Percentiles rank a stretch among this genome's conserved stretches.
These are phyloP conservation scores for Chrysoporthe puriensis DNA, from an alignment of 2,329 filamentous ascomycete genomes.

Conservation along the genomic window DNA sequence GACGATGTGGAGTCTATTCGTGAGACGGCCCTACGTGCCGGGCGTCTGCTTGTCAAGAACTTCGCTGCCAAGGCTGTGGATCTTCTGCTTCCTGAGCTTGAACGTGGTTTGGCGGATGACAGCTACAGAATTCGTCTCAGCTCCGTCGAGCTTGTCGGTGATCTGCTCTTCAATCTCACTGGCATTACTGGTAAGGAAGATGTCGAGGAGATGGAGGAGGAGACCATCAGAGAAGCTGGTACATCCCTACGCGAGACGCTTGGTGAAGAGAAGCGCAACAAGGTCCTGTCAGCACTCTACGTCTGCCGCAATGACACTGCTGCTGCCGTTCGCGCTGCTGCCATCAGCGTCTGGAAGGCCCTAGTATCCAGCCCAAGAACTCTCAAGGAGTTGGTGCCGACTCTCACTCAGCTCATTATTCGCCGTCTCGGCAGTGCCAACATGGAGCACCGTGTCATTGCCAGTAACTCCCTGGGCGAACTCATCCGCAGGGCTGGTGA, in stretches of 20 bases:
- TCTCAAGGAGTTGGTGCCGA: slow-evolving; percentile 93
- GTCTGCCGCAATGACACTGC: slow-evolving; percentile 98
- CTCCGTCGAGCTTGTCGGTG: slow-evolving; percentile 95
- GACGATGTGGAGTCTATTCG: slow-evolving; percentile 96
- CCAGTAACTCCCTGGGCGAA: slow-evolving; percentile 93
- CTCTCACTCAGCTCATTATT: slow-evolving; percentile 92
- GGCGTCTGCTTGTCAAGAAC: slow-evolving; percentile 95
- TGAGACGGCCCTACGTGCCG: slow-evolving; percentile 92
- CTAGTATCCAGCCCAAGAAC: slow-evolving; percentile 89
- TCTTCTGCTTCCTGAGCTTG: slow-evolving; percentile 88
- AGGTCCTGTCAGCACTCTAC: slow-evolving; percentile 94
- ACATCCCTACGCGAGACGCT: slow-evolving; percentile 93
- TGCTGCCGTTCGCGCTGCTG: slow-evolving; percentile 84
- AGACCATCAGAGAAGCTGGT: slow-evolving; percentile 80
- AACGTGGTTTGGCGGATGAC: slow-evolving; percentile 95
- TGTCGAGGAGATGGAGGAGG: slow-evolving; percentile 78
- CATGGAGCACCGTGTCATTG: slow-evolving; percentile 98
- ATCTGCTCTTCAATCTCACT: slow-evolving; percentile 95
- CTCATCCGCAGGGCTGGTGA: slow-evolving; percentile 97
- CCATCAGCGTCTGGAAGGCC: slow-evolving; percentile 95
- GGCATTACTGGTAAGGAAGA: slow-evolving; percentile 82
- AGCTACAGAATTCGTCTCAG: slow-evolving; percentile 97
- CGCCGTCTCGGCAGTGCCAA: slow-evolving; percentile 91
- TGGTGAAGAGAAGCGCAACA: slow-evolving; percentile 95
- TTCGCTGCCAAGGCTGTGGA: slow-evolving; percentile 96